A percentile compares a stretch with the other conserved stretches of the same genome.
These are phyloP conservation scores for Ceratocystis variospora DNA, from an alignment of 2,329 filamentous ascomycete species.

Conservation along the genomic window DNA sequence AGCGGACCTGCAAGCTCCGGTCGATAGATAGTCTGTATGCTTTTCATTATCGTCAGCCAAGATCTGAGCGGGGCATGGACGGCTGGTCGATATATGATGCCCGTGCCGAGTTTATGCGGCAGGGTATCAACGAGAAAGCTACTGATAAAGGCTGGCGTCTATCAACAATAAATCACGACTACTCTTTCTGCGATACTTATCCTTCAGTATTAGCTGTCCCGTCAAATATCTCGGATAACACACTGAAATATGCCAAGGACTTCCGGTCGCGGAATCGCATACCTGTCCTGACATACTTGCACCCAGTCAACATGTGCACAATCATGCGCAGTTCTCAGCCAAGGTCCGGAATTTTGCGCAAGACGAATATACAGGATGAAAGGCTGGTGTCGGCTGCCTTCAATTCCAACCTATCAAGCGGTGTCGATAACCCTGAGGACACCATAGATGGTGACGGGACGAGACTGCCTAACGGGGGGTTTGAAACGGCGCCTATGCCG, in stretches of 20 bases:
- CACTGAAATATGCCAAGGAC: constrained; percentile 78
- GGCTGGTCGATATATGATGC: constrained; percentile 81
- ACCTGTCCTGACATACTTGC: constrained; percentile 83
- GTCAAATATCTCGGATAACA: constrained; percentile 85
- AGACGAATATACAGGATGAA: constrained; percentile 91
- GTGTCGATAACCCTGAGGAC: not conserved
- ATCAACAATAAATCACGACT: constrained; percentile 79
- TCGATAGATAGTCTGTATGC: constrained; percentile 82
- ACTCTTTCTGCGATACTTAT: constrained; percentile 84
- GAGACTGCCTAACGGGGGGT: not conserved
- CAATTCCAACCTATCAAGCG: constrained; percentile 45
- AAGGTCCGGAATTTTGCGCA: constrained; percentile 68
- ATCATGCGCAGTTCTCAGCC: constrained; percentile 93
- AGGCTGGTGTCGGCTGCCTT: constrained; percentile 88
- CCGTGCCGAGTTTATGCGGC: constrained; percentile 68
- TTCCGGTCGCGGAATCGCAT: constrained; percentile 84
- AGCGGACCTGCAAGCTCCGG: constrained; percentile 66
- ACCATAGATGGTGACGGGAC: not conserved
- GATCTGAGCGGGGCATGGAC: constrained; percentile 57
- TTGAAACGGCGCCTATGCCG: constrained; percentile 9
- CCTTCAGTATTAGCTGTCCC: constrained; percentile 75
- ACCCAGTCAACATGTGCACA: constrained; percentile 90
- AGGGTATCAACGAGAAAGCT: constrained; percentile 76
- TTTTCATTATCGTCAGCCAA: constrained; percentile 67
- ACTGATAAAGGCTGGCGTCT: constrained; percentile 73